These are phyloP conservation scores for Ceratobasidium papillatum DNA, from an alignment of 1,284 basidiomycete species.

Conservation along the genomic window DNA sequence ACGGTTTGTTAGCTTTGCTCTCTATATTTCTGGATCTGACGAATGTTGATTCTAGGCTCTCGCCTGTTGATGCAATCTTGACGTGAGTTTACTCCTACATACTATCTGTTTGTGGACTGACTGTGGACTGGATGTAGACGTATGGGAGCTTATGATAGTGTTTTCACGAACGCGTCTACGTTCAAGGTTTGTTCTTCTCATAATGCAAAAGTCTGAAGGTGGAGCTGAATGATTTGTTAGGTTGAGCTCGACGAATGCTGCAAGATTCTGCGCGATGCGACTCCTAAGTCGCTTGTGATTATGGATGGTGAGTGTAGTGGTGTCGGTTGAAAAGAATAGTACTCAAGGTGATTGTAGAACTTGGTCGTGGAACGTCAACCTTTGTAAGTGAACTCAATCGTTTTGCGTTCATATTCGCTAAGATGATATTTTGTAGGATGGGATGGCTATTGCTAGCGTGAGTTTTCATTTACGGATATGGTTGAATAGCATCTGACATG, in stretches of 20 bases:
- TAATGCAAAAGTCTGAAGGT: neutral
- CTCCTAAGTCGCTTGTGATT: constrained; percentile 90
- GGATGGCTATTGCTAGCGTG: constrained; percentile 93
- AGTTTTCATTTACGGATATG: constrained; percentile 46
- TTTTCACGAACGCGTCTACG: constrained; percentile 94
- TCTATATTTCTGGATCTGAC: neutral
- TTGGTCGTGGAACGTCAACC: constrained; percentile 87
- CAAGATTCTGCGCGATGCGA: constrained; percentile 90
- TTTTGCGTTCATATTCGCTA: neutral
- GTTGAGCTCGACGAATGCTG: constrained; percentile 61
- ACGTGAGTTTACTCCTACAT: constrained; percentile 55
- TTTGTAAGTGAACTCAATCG: constrained; percentile 62
- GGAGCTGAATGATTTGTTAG: constrained; percentile 7
- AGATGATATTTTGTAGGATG: constrained; percentile 67
- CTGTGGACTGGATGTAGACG: constrained; percentile 54
- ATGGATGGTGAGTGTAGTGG: constrained; percentile 75
- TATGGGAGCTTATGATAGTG: constrained; percentile 98
- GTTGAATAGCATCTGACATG: neutral
- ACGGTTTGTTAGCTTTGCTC: constrained; percentile 59
- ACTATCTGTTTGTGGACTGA: neutral
- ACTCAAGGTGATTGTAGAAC: constrained; percentile 61
- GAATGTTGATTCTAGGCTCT: constrained; percentile 61
- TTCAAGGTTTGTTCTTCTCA: constrained; percentile 75
- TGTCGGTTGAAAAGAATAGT: constrained; percentile 11
- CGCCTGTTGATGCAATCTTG: constrained; percentile 92